Evolutionary conservation across 2,329 filamentous ascomycete genomes (phyloP).

Genomic region (Ciborinia camelliae): DNA sequence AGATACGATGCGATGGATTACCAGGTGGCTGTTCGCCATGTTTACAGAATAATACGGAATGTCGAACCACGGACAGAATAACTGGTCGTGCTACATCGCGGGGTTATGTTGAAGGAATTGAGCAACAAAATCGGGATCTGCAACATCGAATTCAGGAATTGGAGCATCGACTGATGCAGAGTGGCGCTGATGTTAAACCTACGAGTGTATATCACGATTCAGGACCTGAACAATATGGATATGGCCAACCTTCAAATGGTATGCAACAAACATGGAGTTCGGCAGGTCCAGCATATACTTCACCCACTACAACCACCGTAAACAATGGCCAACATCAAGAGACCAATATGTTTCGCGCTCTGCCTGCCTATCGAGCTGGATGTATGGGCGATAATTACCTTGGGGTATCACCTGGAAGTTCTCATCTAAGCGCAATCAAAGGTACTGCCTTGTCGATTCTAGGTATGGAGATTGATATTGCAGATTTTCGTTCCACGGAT

Average conservation of each 20-base stretch:
- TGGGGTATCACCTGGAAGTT: slow-evolving; percentile 57
- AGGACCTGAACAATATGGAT: slow-evolving; percentile 15
- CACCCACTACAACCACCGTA: not conserved
- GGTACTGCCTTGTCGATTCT: slow-evolving; percentile 75
- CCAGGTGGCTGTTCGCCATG: slow-evolving; percentile 81
- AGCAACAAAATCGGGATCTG: slow-evolving; percentile 68
- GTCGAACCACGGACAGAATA: slow-evolving; percentile 80
- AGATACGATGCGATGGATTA: slow-evolving; percentile 81
- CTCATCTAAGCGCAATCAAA: slow-evolving; percentile 68
- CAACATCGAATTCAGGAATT: slow-evolving; percentile 64
- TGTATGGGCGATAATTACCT: slow-evolving; percentile 61
- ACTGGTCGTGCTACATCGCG: slow-evolving; percentile 75
- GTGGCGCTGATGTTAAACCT: slow-evolving; percentile 56
- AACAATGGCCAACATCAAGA: slow-evolving; percentile 24
- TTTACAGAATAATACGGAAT: slow-evolving; percentile 70
- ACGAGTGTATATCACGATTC: slow-evolving; percentile 23
- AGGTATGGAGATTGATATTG: slow-evolving; percentile 75
- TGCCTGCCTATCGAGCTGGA: slow-evolving; percentile 31
- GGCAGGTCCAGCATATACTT: slow-evolving; percentile 19
- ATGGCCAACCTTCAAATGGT: slow-evolving; percentile 7
- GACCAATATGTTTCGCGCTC: slow-evolving; percentile 28
- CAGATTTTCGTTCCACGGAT: slow-evolving; percentile 65
- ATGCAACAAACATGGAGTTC: slow-evolving; percentile 26
- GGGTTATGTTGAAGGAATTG: slow-evolving; percentile 74
- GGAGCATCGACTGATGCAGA: slow-evolving; percentile 60